Percentiles rank a stretch among this genome's conserved stretches.
Conservation (phyloP, 331 rosid genomes). For the Ulmus americana region DNA sequence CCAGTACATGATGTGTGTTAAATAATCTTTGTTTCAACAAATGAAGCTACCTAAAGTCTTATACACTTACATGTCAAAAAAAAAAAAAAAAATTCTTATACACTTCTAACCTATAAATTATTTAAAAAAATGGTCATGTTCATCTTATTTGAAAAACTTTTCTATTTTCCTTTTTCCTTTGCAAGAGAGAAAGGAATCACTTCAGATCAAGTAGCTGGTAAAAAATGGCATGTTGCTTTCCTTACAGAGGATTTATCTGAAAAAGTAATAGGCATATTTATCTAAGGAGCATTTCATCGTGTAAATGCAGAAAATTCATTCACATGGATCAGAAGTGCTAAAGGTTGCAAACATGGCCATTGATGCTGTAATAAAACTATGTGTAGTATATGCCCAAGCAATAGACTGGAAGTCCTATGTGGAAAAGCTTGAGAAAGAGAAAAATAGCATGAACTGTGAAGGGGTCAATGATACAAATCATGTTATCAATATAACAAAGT, state of each 20-base stretch:
- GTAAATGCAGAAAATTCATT: slow-evolving; percentile 50
- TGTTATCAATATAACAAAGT: slow-evolving; percentile 48
- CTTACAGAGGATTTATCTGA: slow-evolving; percentile 4
- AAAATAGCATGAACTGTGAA: slow-evolving; percentile 23
- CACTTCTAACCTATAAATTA: not conserved
- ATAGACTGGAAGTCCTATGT: slow-evolving; percentile 37
- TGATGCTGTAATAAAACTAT: slow-evolving; percentile 57
- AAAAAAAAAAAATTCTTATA: not conserved
- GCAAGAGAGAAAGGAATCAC: too few relatives aligned
- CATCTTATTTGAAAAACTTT: not conserved
- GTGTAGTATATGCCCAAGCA: slow-evolving; percentile 44
- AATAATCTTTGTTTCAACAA: not conserved
- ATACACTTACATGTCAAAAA: too few relatives aligned
- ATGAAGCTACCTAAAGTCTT: not conserved
- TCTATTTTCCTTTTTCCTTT: not conserved
- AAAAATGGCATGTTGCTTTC: not conserved
- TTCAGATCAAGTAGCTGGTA: not conserved
- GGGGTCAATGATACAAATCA: slow-evolving; percentile 35
- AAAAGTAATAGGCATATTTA: slow-evolving; percentile 2
- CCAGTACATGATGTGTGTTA: not conserved
- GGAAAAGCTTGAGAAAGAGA: slow-evolving; percentile 31
- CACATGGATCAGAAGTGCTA: slow-evolving; percentile 50
- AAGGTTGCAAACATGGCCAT: slow-evolving; percentile 46
- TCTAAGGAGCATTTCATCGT: slow-evolving; percentile 13
- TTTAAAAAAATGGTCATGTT: not conserved